phyloP scores from a whole-genome alignment of 495 filamentous ascomycete species.

The Aspergillus kassunensis region DNA sequence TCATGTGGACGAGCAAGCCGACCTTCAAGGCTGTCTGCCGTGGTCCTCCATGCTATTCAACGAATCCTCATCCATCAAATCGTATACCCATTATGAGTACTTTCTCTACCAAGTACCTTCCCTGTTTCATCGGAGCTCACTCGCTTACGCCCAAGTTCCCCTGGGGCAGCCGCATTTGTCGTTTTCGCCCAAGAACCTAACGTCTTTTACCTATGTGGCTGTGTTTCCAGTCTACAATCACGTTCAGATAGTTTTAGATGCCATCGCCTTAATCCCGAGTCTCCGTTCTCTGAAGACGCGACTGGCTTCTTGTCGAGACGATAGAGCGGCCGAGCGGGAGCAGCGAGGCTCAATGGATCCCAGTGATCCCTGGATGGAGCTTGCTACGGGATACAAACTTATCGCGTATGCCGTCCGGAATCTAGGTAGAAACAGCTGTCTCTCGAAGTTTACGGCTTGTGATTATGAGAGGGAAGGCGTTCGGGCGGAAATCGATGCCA shows the following conservation, averaged over 20 bases:
- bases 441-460: constrained; percentile 25
- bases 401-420: constrained; percentile 30
- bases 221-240: constrained; percentile 47
- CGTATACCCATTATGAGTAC: constrained; percentile 45
- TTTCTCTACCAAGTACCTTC: constrained; percentile 38
- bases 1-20: constrained; percentile 13
- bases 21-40: constrained; percentile 21
- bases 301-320: constrained; percentile 28
- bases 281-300: constrained; percentile 29
- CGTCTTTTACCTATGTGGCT: constrained; percentile 36
- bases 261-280: constrained; percentile 25
- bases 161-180: constrained; percentile 8
- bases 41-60: constrained; percentile 40
- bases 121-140: constrained; percentile 25
- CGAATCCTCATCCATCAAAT: constrained; percentile 38
- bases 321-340: constrained; percentile 34
- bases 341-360: constrained; percentile 40
- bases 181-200: constrained; percentile 21
- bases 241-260: constrained; percentile 32
- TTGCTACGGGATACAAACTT: constrained; percentile 37
- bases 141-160: not conserved
- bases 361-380: constrained; percentile 44
- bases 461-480: constrained; percentile 32
- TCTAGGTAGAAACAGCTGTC: constrained; percentile 11
- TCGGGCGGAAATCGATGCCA: constrained; percentile 23